Evolutionary conservation across 495 filamentous ascomycete genomes (phyloP).

Genomic region (Tricharina praecox): DNA sequence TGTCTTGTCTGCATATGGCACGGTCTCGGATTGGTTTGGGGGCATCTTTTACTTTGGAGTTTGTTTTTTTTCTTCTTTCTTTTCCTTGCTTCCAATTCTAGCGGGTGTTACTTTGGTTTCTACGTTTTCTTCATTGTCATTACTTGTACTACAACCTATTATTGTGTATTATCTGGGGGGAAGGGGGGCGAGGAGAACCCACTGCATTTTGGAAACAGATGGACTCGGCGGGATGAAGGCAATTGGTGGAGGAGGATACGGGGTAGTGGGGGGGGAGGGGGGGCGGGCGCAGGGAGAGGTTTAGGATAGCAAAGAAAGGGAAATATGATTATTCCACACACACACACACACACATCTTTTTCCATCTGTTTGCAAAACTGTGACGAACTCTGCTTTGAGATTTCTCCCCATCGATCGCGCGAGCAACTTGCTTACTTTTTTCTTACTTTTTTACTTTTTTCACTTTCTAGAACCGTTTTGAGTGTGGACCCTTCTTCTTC

Average conservation of each 20-base stretch:
- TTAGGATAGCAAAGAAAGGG: background rate
- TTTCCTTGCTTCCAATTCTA: conserved; percentile 8
- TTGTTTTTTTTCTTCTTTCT: conserved; percentile 13
- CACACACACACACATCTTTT: background rate
- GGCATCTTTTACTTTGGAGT: conserved; percentile 13
- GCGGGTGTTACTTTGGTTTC: no score
- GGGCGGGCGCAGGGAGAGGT: no score
- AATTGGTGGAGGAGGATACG: background rate
- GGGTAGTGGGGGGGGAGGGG: background rate
- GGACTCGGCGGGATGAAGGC: background rate
- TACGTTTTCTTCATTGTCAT: no score
- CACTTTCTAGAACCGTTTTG: no score
- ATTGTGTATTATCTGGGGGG: conserved; percentile 10
- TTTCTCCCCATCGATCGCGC: background rate
- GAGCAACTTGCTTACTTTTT: background rate
- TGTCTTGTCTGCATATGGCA: conserved; percentile 13
- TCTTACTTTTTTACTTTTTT: no score
- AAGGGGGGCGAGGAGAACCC: background rate
- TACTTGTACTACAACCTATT: no score
- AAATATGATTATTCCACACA: background rate
- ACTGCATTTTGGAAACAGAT: background rate
- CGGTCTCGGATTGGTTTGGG: conserved; percentile 13
- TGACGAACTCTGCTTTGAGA: background rate
- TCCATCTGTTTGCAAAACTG: background rate
- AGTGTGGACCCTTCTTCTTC: no score